These are phyloP conservation scores for Plectosphaerella sp. DNA, from an alignment of 2,329 filamentous ascomycete genomes.

Conservation along the genomic window DNA sequence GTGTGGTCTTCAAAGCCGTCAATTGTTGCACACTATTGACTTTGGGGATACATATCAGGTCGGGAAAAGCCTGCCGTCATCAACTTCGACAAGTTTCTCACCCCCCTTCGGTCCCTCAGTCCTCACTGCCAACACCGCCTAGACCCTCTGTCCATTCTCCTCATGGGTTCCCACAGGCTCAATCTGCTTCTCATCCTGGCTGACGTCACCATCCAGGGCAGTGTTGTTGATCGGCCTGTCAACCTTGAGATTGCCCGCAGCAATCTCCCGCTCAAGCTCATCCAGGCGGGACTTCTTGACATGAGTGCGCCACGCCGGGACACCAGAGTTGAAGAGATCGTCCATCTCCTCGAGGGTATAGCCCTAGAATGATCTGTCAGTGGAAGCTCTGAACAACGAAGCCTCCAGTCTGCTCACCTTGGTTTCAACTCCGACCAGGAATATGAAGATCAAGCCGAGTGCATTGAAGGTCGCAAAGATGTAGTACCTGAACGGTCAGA, in stretches of 20 bases:
- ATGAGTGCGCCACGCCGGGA: slow-evolving; percentile 52
- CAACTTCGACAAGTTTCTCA: no score
- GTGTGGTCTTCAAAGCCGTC: no score
- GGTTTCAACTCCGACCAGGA: slow-evolving; percentile 60
- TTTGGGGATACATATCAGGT: no score
- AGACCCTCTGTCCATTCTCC: not conserved
- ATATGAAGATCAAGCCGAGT: slow-evolving; percentile 64
- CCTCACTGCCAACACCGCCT: not conserved
- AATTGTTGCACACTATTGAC: no score
- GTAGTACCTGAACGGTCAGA: slow-evolving; percentile 45
- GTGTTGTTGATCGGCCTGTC: not conserved
- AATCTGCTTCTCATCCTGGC: not conserved
- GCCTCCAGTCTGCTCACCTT: slow-evolving; percentile 22
- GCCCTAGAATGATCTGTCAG: slow-evolving; percentile 28
- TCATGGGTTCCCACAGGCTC: not conserved
- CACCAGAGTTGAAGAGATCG: slow-evolving; percentile 60
- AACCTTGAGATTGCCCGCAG: slow-evolving; percentile 37
- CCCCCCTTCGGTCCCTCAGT: no score
- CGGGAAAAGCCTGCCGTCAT: no score
- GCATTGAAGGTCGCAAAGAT: slow-evolving; percentile 72
- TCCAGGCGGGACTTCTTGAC: slow-evolving; percentile 40
- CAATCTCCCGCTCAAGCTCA: slow-evolving; percentile 41
- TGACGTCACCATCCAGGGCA: not conserved
- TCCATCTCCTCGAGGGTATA: slow-evolving; percentile 76
- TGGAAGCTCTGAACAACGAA: not conserved